Conservation (phyloP, 257 asterid species). For the Hygrophila difformis region DNA sequence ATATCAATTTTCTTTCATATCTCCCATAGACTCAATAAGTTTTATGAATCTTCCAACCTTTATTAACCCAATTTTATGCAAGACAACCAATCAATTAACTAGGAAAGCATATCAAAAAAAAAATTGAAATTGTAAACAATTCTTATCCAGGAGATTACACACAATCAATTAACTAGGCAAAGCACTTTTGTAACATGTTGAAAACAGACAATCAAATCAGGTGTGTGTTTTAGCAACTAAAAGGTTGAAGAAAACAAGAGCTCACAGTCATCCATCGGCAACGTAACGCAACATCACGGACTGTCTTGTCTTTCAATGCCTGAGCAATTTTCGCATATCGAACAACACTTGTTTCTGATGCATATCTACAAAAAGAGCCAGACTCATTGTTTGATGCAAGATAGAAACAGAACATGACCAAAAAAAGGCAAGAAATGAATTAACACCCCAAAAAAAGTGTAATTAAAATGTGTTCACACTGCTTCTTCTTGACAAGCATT, state of each 20-base stretch:
- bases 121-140: not conserved
- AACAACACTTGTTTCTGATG: slow-evolving; percentile 34
- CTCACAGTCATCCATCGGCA: slow-evolving; percentile 97
- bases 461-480: not conserved
- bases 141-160: not conserved
- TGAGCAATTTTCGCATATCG: slow-evolving; percentile 77
- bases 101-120: no score
- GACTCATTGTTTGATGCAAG: slow-evolving; percentile 1
- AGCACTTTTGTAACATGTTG: no score
- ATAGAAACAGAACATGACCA: slow-evolving; percentile 2
- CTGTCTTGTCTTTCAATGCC: slow-evolving; percentile 74
- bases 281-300: slow-evolving; percentile 89
- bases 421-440: not conserved
- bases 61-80: no score
- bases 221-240: not conserved
- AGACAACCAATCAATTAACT: no score
- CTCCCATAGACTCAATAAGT: not conserved
- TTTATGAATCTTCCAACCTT: no score
- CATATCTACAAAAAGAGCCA: slow-evolving; percentile 49
- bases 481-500: no score
- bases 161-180: no score
- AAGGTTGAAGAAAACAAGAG: not conserved
- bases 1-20: not conserved
- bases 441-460: no score
- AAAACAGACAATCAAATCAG: no score